Conservation (phyloP, 805 yeast genomes). For the Monosporozyma unispora region DNA sequence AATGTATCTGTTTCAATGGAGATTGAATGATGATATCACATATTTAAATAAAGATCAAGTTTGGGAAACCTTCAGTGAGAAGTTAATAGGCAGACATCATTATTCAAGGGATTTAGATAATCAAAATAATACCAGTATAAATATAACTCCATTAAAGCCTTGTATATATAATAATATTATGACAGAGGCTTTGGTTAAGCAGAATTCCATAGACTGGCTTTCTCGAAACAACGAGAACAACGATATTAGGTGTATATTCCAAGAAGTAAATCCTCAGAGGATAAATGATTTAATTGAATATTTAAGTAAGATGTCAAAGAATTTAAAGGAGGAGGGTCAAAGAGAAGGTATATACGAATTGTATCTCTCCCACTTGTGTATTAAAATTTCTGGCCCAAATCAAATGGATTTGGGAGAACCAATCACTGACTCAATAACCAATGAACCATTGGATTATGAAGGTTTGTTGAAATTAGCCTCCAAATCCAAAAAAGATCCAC, state of each 20-base stretch:
- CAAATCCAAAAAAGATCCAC: neutral
- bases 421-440: neutral
- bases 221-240: neutral
- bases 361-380: neutral
- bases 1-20: conserved; percentile 14
- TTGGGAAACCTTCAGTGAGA: neutral
- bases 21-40: neutral
- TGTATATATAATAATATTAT: neutral
- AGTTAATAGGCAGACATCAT: neutral
- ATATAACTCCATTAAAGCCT: neutral
- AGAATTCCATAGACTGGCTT: neutral
- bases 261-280: neutral
- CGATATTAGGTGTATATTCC: neutral
- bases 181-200: neutral
- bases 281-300: neutral
- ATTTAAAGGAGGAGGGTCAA: neutral
- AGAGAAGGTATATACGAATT: neutral
- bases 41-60: neutral
- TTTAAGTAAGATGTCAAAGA: neutral
- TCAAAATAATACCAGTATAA: neutral
- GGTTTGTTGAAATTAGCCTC: neutral
- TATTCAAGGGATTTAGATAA: neutral
- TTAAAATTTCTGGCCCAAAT: neutral
- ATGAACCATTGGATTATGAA: neutral
- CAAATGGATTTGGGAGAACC: neutral